Evolutionary conservation across 2,329 filamentous ascomycete genomes (phyloP), one percentile per base, ranked within the genome.

Genomic region (Beauveria caledonica): DNA sequence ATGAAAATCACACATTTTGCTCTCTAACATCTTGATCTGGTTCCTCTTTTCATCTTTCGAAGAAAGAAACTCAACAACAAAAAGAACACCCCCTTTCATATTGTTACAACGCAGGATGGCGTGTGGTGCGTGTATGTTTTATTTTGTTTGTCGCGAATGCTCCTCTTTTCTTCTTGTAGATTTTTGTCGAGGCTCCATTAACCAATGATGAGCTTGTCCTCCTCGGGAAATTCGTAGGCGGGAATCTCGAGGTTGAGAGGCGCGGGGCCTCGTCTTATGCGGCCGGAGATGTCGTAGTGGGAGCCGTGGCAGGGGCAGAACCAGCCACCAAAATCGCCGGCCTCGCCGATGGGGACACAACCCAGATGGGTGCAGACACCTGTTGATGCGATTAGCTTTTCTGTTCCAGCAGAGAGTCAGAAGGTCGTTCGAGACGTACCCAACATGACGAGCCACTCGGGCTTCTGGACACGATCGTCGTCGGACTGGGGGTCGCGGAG

Each of bases 301-400:
- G 92, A 97, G 78, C 94, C 94, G 86, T 99, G 94, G 89, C 94
- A 99, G 67, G 94, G 94, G 84, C 94, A 99, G 89, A 99, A 99
- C 94, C 94, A 99, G 74, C 94, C 94, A 75, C 94, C 94, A 72
- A 82, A 99, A 79, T 99, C 95, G 76, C 94, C 94, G 66, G 94
- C 91, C 83, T 99, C 94, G 72, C 95, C 94, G 72, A 99, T 99
- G 74, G 94, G 94, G 69, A 99, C 94, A 85, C 94, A 99, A 80
- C 94, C 94, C 74, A 99, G 82, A 80, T 99, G 94, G 72, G 94
- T 99, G 89, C 94, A 99, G 78, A 99, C 93, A 79, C 92, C 90
- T 93, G 40, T 29, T 15, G 60, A n/a, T 29, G 5, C 33, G 52
- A 60, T 70, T 59, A 75, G 70, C 63, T 33, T 46, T 7, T 45